Percentiles rank a stretch among this genome's conserved stretches.
These are phyloP conservation scores for Saccharomyces hybrid DNA, from an alignment of 1,139 yeast genomes.

Conservation along the genomic window DNA sequence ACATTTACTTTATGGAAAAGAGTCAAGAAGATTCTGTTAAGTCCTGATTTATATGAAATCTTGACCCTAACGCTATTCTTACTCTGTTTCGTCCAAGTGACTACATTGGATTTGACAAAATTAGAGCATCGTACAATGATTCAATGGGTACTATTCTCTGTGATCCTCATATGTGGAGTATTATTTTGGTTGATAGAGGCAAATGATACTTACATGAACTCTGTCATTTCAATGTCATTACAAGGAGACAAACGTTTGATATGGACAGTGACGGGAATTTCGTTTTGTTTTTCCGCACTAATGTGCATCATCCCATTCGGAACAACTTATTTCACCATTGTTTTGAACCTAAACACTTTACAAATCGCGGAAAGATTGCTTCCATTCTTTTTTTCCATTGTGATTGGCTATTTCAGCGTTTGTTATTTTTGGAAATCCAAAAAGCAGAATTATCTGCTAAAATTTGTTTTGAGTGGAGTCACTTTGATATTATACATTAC, in stretches of 20 bases:
- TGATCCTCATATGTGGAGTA: neutral
- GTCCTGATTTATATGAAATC: neutral
- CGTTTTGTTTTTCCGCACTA: neutral
- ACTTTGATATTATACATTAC: neutral
- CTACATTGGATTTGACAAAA: neutral
- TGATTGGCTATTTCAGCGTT: neutral
- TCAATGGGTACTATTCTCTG: neutral
- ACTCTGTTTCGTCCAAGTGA: neutral
- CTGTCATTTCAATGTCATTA: neutral
- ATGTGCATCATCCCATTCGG: neutral
- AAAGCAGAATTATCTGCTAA: neutral
- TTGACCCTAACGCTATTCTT: neutral
- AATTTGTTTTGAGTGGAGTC: neutral
- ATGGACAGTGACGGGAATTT: neutral
- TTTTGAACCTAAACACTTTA: neutral
- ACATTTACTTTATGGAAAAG: neutral
- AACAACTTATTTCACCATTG: neutral
- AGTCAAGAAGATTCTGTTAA: neutral
- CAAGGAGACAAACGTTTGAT: neutral
- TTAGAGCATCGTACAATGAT: neutral
- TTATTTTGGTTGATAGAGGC: neutral
- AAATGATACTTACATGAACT: neutral
- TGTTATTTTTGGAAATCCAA: neutral
- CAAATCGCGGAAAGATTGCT: neutral
- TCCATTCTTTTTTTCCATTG: neutral